These are phyloP conservation scores for Leccinum fibrillosum DNA, from an alignment of 768 basidiomycete species.

Conservation along the genomic window DNA sequence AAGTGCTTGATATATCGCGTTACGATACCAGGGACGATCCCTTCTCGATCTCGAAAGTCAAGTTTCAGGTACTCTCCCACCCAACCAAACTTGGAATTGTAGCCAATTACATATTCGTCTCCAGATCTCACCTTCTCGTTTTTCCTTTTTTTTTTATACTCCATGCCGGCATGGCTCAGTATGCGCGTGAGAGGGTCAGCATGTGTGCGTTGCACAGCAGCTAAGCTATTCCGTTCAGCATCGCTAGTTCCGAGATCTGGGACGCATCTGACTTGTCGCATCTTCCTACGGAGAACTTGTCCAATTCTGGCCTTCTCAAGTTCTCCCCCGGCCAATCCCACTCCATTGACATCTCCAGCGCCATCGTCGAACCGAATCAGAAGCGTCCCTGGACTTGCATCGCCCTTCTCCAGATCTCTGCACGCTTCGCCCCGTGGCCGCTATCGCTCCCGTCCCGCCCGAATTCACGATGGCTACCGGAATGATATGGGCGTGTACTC, in stretches of 20 bases:
- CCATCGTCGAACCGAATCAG: constrained; percentile 31
- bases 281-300: constrained; percentile 27
- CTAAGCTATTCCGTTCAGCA: constrained; percentile 3
- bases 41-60: constrained; percentile 35
- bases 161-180: constrained; percentile 24
- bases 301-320: constrained; percentile 22
- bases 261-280: constrained; percentile 4
- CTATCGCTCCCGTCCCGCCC: constrained; percentile 29
- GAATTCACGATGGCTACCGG: constrained; percentile 33
- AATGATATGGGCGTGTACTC: constrained; percentile 32
- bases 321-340: constrained; percentile 28
- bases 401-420: constrained; percentile 27
- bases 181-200: constrained; percentile 12
- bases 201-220: constrained; percentile 17
- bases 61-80: constrained; percentile 35
- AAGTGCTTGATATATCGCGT: constrained; percentile 32
- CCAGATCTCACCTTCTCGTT: constrained; percentile 20
- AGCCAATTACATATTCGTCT: constrained; percentile 19
- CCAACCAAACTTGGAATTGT: constrained; percentile 23
- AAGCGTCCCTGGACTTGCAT: constrained; percentile 20
- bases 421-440: constrained; percentile 20
- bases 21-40: constrained; percentile 38
- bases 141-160: constrained; percentile 12
- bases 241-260: constrained; percentile 24
- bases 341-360: constrained; percentile 29